phyloP scores from a whole-genome alignment of 139 green algal genomes.

The Coccomyxa sp. region DNA sequence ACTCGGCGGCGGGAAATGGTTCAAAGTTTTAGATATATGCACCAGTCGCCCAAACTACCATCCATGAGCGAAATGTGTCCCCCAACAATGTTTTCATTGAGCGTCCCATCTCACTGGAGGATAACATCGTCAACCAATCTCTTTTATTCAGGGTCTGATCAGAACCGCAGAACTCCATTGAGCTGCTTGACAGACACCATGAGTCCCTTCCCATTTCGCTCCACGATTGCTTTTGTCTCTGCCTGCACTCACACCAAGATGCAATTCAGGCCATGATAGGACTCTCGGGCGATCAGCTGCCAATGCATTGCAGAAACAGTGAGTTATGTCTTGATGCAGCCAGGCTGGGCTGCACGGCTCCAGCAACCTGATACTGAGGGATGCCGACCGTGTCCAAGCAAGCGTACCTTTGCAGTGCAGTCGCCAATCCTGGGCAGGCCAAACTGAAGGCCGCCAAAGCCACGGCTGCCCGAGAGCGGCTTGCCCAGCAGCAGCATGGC shows the following conservation, averaged over 20 bases:
- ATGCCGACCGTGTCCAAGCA: background rate
- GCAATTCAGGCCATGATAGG: background rate
- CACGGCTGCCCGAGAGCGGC: constrained; percentile 6
- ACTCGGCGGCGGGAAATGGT: no score
- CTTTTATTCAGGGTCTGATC: background rate
- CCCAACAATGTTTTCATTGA: no score
- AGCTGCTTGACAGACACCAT: constrained; percentile 6
- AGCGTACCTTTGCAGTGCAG: constrained; percentile 2
- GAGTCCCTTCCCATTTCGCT: constrained; percentile 3
- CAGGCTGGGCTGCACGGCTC: background rate
- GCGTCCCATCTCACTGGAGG: no score
- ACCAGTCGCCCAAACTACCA: no score
- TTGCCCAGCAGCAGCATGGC: constrained; percentile 13
- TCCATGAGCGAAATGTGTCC: no score
- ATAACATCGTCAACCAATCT: no score
- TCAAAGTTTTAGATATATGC: no score
- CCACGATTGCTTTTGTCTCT: constrained; percentile 1
- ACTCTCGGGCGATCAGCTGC: no score
- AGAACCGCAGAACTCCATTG: constrained; percentile 13
- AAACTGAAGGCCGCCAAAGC: background rate
- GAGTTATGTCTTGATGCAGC: background rate
- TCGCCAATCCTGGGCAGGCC: background rate
- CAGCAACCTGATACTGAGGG: no score
- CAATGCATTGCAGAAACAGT: background rate
- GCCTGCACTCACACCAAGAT: background rate